Base-by-base conservation (phyloP, 768 basidiomycete species). In the Mycena sanguinolenta region DNA sequence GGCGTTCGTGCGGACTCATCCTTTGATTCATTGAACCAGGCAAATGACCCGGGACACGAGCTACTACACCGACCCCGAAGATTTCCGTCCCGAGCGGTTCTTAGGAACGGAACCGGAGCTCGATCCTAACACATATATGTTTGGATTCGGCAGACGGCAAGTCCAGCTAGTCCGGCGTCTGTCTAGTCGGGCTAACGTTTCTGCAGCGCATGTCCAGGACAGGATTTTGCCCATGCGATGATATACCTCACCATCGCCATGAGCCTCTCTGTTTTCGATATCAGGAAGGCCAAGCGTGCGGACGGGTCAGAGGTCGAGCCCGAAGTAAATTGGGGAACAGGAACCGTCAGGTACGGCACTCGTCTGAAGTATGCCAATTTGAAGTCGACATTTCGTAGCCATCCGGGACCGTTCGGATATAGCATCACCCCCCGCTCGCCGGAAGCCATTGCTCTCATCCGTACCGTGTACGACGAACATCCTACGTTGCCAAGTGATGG, bases 71-170 rank as follows among this genome's bases (percentile, higher is more conserved):
- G 62, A 75, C 30, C 76, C 78, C 4, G 72, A 62, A 19, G 73
- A 74, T 49, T 85, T 81, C 61, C 75, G 74, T 14, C 84, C 84
- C 9, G 81, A 82, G 30, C 81, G 84, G 6, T 86, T 81, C 77
- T 72, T 86, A n/a, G 63, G 70, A 10, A 25, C 63, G 3, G 60
- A 73, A 28, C 77, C 81, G 4, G 79, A 84, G 63, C 63, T 60
- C 2, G 84, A 85, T 58, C 81, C 84, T 2, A 80, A 79, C 25
- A 77, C 71, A 0, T 79, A 82, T 50, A 82, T 82, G 55, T 87
- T 85, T 57, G 86, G 86, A 2, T 87, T 85, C 55, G 86, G 87
- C 10, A 75, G 87, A 74, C 80, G 86, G 78, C 77, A 52, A 25
- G 75, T 44, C 30, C 17, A 21, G 21, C 2, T 49, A 62, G 23